A percentile compares a stretch with the other conserved stretches of the same genome.
Evolutionary conservation across 2,329 filamentous ascomycete species (phyloP).

Genomic region (Colletotrichum coccodes): DNA sequence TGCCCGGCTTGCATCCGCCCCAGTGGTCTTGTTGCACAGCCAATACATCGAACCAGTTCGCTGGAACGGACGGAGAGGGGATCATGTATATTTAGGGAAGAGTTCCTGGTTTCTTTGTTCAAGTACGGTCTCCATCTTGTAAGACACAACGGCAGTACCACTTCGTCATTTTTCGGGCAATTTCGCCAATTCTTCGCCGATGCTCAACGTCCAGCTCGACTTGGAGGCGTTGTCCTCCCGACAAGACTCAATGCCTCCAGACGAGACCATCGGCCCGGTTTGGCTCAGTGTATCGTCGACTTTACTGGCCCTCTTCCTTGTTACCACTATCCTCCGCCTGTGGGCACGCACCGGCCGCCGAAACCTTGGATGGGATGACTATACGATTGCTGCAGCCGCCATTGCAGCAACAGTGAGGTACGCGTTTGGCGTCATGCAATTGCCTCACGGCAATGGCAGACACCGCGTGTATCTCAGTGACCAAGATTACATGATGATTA

Average conservation of each 20-base stretch:
- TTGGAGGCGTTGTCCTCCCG: neutral
- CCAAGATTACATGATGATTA: constrained; percentile 45
- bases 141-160: too few relatives aligned
- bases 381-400: constrained; percentile 43
- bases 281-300: constrained; percentile 44
- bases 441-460: constrained; percentile 48
- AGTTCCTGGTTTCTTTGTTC: too few relatives aligned
- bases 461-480: constrained; percentile 46
- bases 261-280: constrained; percentile 42
- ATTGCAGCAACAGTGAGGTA: constrained; percentile 43
- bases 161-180: neutral
- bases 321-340: constrained; percentile 44
- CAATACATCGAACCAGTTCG: too few relatives aligned
- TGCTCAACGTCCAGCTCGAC: neutral
- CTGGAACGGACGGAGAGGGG: too few relatives aligned
- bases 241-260: constrained; percentile 42
- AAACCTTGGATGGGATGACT: constrained; percentile 49
- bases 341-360: constrained; percentile 41
- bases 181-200: neutral
- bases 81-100: too few relatives aligned
- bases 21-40: too few relatives aligned
- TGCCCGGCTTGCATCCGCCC: too few relatives aligned
- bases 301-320: constrained; percentile 42
- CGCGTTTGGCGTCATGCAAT: constrained; percentile 43
- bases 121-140: too few relatives aligned